Base-by-base conservation (phyloP, 2,329 filamentous ascomycete species). In the Trichocomaceae sp. region DNA sequence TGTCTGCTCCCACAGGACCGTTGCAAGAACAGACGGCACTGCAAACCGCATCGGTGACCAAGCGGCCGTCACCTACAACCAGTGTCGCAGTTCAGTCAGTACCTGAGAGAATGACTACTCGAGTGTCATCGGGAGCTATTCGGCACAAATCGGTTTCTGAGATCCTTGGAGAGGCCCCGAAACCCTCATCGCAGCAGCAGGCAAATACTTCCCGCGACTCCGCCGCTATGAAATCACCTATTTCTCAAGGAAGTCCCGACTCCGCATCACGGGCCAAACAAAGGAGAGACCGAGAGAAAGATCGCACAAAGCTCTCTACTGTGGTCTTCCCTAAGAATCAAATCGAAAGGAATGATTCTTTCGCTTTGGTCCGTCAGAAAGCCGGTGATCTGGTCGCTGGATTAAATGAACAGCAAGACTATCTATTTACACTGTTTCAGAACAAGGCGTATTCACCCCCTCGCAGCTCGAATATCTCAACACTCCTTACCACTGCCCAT, bases 401-500 rank as follows among this genome's bases (percentile, higher is more conserved):
- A 54, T 50, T 72, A 50, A 73, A 73, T 54, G 73, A 77, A 45
- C 74, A 78, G 55, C 69, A 73, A 53, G 83, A 86, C 63, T 86
- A 86, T 63, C 72, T 86, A 3, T 80, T 83, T 61, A 82, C 82
- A 6, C 72, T 86, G 17, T 86, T 85, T 65, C 80, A 83, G 33
- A 81, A 83, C 54, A 78, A 81, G 58, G 76, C 78, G 4, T 77
- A 79, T 35, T 78, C 79, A 51, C 79, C 79, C 44, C 79, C 79
- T 46, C 72, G 78, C 57, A 75, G 77, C 42, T 71, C 70, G 17
- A 74, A 78, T 22, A 72, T 86, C n/a, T 75, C 88, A 55, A 85
- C 88, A 42, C 79, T 97, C 0, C 76, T 97, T 3, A 82, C 85
- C 54, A 86, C 88, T 45, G 88, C 91, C 3, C 87, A 91, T 65